A percentile compares a stretch with the other conserved stretches of the same genome.
phyloP scores from a whole-genome alignment of 192 early-diverging fungal genomes.

The Phycomyces blakesleeanus region DNA sequence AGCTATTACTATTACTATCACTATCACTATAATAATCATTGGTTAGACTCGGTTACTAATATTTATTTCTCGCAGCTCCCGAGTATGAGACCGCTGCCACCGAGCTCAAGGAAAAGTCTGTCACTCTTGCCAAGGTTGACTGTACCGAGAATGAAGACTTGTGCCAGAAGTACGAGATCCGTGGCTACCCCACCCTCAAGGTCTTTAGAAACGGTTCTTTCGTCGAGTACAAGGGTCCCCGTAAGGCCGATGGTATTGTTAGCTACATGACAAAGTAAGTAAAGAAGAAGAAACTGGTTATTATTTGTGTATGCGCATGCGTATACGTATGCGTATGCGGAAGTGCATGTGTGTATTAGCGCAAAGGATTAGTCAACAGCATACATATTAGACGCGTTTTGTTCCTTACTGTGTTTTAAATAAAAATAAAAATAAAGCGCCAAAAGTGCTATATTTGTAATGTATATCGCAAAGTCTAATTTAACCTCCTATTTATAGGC shows the following conservation, averaged over 20 bases:
- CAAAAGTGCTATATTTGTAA: no score
- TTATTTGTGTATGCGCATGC: background rate
- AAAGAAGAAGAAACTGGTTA: background rate
- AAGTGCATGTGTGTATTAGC: no score
- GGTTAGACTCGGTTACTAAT: no score
- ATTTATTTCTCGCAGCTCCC: slow-evolving; percentile 55
- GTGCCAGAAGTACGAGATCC: slow-evolving; percentile 77
- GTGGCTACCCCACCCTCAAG: slow-evolving; percentile 94
- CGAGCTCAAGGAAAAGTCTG: slow-evolving; percentile 64
- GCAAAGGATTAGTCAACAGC: no score
- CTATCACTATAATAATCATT: no score
- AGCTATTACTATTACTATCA: no score
- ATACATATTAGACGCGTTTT: no score
- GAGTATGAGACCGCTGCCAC: slow-evolving; percentile 94
- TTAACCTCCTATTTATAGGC: slow-evolving; percentile 39
- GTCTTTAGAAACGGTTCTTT: slow-evolving; percentile 73
- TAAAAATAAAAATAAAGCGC: no score
- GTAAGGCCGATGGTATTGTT: slow-evolving; percentile 84
- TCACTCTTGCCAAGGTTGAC: slow-evolving; percentile 92
- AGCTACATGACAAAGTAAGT: slow-evolving; percentile 89
- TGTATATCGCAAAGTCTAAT: background rate
- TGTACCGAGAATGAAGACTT: slow-evolving; percentile 85
- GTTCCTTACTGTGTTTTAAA: slow-evolving; percentile 3
- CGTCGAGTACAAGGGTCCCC: slow-evolving; percentile 80
- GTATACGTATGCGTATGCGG: no score